Evolutionary conservation across 208 protist genomes (phyloP), one percentile per base, ranked within the genome.

Genomic region (Trypanosoma avium): DNA sequence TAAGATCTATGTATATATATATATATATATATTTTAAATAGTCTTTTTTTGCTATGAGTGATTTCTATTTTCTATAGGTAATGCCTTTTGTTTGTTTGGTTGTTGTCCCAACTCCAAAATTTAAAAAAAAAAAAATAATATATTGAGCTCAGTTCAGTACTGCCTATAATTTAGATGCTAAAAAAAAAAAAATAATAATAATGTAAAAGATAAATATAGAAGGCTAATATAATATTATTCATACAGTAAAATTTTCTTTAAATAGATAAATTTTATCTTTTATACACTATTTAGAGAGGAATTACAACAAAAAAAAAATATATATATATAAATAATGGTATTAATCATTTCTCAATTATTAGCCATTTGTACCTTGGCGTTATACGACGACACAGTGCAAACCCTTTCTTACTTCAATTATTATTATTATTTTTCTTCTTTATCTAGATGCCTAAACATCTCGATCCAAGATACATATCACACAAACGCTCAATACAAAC

Each of bases 191-290:
- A 10, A 49, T 2, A 42, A 21, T 30, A 35, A 57, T 13, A 67
- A 21, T 19, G 40, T 13, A 22, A 9, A 67, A 58, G 0, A 67
- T 5, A 70, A 1, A 33, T 33, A 42, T 33, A 64, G 19, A 59
- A n/a, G n/a, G n/a, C n/a, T n/a, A n/a, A n/a, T n/a, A n/a, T n/a
- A n/a, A n/a, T n/a, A n/a, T n/a, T n/a, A n/a, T n/a, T n/a, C n/a
- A n/a, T n/a, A n/a, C n/a, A n/a, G n/a, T n/a, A n/a, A n/a, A n/a
- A n/a, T n/a, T n/a, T n/a, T n/a, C n/a, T n/a, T n/a, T 43, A 67
- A 46, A 49, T 24, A 64, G 26, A 67, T 45, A 48, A 63, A 63
- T n/a, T n/a, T n/a, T n/a, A n/a, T n/a, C n/a, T n/a, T n/a, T n/a
- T n/a, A n/a, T n/a, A n/a, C n/a, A n/a, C n/a, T n/a, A n/a, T n/a